phyloP scores from a whole-genome alignment of 768 basidiomycete genomes.

The Boletus eberwhitei region DNA sequence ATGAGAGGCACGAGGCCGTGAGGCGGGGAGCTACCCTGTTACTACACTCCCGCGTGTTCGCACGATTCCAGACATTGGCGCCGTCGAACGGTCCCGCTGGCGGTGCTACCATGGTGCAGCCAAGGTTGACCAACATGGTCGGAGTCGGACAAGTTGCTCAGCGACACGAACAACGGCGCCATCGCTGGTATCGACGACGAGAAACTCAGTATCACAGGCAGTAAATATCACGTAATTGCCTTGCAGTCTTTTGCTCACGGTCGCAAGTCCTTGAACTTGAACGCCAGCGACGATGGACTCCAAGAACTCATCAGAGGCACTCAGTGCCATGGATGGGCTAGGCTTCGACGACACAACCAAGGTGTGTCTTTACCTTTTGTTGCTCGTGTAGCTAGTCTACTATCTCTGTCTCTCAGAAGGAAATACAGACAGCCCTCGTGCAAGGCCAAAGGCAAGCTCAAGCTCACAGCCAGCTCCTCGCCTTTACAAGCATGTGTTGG shows the following conservation, averaged over 20 bases:
- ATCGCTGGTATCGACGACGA: slow-evolving; percentile 12
- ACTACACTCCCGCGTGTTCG: slow-evolving; percentile 22
- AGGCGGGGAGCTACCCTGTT: slow-evolving; percentile 27
- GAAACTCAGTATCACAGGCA: background rate
- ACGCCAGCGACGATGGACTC: slow-evolving; percentile 17
- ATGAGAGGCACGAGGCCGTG: slow-evolving; percentile 40
- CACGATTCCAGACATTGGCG: slow-evolving; percentile 26
- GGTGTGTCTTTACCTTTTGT: slow-evolving; percentile 36
- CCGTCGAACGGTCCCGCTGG: slow-evolving; percentile 7
- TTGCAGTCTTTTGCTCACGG: slow-evolving; percentile 24
- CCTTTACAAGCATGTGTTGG: slow-evolving; percentile 84
- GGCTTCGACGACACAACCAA: slow-evolving; percentile 75
- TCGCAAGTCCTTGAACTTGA: background rate
- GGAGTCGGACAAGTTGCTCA: slow-evolving; percentile 1
- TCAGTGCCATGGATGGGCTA: slow-evolving; percentile 37
- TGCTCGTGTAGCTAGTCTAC: slow-evolving; percentile 3
- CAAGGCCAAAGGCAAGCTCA: slow-evolving; percentile 79
- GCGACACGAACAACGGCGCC: slow-evolving; percentile 2
- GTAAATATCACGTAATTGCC: slow-evolving; percentile 21
- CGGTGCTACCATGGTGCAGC: background rate
- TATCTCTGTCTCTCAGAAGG: slow-evolving; percentile 53
- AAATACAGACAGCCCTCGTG: slow-evolving; percentile 75
- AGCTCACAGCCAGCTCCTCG: slow-evolving; percentile 70
- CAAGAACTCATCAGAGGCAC: slow-evolving; percentile 24
- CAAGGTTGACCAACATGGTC: background rate